These are phyloP conservation scores for Lichtheimia ornata DNA, from an alignment of 371 early-diverging fungal genomes.

Conservation along the genomic window DNA sequence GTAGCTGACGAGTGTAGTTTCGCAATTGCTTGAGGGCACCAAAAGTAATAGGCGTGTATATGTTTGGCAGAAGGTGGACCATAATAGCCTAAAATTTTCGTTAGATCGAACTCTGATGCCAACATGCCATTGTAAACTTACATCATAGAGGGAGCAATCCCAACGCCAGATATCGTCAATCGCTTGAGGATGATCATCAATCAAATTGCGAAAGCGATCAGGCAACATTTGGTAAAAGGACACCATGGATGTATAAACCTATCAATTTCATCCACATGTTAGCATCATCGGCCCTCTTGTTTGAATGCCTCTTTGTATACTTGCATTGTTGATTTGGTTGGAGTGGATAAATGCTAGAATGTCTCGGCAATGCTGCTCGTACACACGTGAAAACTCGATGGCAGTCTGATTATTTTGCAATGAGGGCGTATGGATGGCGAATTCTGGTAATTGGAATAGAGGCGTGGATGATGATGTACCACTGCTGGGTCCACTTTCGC, in stretches of 20 bases:
- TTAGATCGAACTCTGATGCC: neutral
- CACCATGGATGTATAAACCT: slow-evolving; percentile 12
- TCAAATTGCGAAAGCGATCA: slow-evolving; percentile 12
- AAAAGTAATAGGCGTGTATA: slow-evolving; percentile 30
- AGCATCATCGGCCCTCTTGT: neutral
- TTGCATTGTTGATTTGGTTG: neutral
- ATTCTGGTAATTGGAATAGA: too few relatives aligned
- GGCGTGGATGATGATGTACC: too few relatives aligned
- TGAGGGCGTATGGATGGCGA: too few relatives aligned
- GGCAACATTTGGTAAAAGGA: slow-evolving; percentile 33
- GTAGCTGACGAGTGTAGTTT: slow-evolving; percentile 45
- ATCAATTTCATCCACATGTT: neutral
- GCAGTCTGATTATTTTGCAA: neutral
- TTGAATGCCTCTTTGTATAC: neutral
- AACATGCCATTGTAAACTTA: slow-evolving; percentile 9
- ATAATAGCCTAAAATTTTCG: slow-evolving; percentile 36
- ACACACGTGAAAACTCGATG: neutral
- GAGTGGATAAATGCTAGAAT: slow-evolving; percentile 12
- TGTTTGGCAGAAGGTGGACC: slow-evolving; percentile 34
- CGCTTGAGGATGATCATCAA: slow-evolving; percentile 31
- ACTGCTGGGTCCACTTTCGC: too few relatives aligned
- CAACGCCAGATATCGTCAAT: slow-evolving; percentile 54
- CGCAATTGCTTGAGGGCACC: slow-evolving; percentile 33
- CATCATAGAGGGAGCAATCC: slow-evolving; percentile 59
- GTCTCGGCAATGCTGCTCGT: slow-evolving; percentile 16